Percentiles rank a stretch among this genome's conserved stretches.
These are phyloP conservation scores for Hypericum androsaemum DNA, from an alignment of 345 rosid species.

Conservation along the genomic window DNA sequence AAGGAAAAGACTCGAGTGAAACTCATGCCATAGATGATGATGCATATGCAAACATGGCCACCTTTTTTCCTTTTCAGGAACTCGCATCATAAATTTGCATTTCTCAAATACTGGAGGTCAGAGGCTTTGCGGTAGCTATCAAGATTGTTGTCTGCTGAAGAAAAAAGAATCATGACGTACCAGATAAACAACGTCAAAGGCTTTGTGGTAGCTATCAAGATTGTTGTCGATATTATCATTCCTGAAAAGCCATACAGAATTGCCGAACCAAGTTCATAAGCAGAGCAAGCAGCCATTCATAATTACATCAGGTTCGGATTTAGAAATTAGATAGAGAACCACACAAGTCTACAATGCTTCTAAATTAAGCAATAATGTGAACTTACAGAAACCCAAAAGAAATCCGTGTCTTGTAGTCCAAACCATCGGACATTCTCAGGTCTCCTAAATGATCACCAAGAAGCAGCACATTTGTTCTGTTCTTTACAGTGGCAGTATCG, in stretches of 20 bases:
- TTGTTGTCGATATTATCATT: conserved; percentile 57
- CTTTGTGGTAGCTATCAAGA: conserved; percentile 46
- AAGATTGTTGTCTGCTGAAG: background rate
- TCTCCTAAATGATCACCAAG: conserved; percentile 86
- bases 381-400: conserved; percentile 83
- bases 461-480: conserved; percentile 72
- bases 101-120: background rate
- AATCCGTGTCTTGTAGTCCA: conserved; percentile 60
- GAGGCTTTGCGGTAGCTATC: background rate
- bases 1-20: no score
- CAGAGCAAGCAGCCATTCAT: no score
- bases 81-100: no score
- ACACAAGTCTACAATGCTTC: no score
- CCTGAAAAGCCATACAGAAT: conserved; percentile 31
- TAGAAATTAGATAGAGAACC: no score
- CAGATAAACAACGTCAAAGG: conserved; percentile 66
- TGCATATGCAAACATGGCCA: no score
- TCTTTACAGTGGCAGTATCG: conserved; percentile 40
- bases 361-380: conserved; percentile 1
- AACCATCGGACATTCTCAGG: conserved; percentile 82
- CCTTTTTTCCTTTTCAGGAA: no score
- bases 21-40: no score
- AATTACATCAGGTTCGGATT: no score
- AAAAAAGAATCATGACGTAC: conserved; percentile 30
- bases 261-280: no score